These are phyloP conservation scores for Talaromyces albobiverticillius DNA, from an alignment of 2,329 filamentous ascomycete genomes.

Conservation along the genomic window DNA sequence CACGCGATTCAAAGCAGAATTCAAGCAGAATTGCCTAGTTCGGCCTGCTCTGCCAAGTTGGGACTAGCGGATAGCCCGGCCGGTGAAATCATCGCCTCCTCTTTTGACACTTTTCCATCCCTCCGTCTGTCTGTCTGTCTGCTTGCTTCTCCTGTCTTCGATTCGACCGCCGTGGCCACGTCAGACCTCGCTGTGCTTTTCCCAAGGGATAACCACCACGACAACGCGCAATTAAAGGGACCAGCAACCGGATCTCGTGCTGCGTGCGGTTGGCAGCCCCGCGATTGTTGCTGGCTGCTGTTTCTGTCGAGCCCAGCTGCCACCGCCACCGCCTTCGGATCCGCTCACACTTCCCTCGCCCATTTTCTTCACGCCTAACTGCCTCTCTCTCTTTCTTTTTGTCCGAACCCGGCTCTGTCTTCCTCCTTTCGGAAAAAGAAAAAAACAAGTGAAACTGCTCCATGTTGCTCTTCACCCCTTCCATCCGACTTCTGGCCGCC, in stretches of 20 bases:
- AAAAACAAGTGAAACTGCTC: constrained; percentile 17
- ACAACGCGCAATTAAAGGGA: too few relatives aligned
- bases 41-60: not conserved
- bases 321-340: constrained; percentile 14
- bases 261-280: constrained; percentile 7
- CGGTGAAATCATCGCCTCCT: constrained; percentile 8
- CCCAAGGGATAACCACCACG: too few relatives aligned
- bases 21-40: too few relatives aligned
- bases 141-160: too few relatives aligned
- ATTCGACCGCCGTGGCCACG: too few relatives aligned
- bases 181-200: too few relatives aligned
- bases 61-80: not conserved
- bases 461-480: constrained; percentile 30
- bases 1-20: too few relatives aligned
- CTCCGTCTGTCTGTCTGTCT: not conserved
- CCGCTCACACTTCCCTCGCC: not conserved
- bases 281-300: not conserved
- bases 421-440: not conserved
- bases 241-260: too few relatives aligned
- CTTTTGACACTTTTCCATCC: not conserved
- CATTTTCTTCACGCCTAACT: not conserved
- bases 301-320: constrained; percentile 1
- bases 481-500: constrained; percentile 15
- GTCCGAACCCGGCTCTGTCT: constrained; percentile 9
- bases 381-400: not conserved